phyloP scores from a whole-genome alignment of 169 alveolate species.

The Fabrea salina region DNA sequence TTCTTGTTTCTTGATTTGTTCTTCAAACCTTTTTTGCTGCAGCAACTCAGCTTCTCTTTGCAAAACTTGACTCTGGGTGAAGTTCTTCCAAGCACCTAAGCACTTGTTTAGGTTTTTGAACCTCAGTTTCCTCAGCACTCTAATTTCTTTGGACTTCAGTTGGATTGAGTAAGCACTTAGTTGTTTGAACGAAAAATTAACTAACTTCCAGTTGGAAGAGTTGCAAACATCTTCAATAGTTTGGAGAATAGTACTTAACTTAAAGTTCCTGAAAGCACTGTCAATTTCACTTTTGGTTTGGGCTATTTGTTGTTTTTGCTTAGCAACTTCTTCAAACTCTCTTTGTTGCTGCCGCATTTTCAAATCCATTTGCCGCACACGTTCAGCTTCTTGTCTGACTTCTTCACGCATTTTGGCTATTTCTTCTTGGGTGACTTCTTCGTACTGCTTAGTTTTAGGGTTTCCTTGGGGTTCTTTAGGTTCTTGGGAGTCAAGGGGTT shows the following conservation, averaged over 20 bases:
- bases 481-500: no score
- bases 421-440: background rate
- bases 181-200: background rate
- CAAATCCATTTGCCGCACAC: background rate
- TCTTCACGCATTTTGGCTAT: constrained; percentile 14
- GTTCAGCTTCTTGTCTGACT: background rate
- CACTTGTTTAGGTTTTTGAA: background rate
- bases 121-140: background rate
- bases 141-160: background rate
- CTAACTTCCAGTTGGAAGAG: background rate
- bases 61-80: background rate
- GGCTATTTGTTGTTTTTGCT: background rate
- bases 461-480: background rate
- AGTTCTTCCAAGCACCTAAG: background rate
- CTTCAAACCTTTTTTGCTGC: background rate
- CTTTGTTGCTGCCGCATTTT: background rate
- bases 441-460: background rate
- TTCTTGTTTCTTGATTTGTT: background rate
- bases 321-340: constrained; percentile 18
- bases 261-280: background rate
- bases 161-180: background rate
- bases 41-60: background rate
- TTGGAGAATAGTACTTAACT: background rate
- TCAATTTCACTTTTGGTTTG: background rate
- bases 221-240: no score